Base-by-base conservation (phyloP, 2,329 filamentous ascomycete species). In the Rhinocladiella mackenziei region DNA sequence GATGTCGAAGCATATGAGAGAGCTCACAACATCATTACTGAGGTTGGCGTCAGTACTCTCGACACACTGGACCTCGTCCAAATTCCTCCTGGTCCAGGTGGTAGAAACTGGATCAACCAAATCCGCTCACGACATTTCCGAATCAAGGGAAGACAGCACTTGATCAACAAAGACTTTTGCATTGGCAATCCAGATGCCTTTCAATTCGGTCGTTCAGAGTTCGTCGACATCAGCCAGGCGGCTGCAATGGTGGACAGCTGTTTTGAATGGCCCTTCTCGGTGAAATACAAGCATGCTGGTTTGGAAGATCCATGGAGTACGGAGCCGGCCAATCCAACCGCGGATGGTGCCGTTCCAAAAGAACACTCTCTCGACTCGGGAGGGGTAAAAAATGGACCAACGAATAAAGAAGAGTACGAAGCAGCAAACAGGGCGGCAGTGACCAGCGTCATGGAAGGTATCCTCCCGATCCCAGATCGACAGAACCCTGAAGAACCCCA, bases 1-100 rank as follows among this genome's bases (percentile, higher is more conserved):
- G 92, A 98, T 57, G 70, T 92, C 22, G 92, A 98, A 64, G 81
- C 83, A 1, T 86, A 82, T 45, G 92, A 98, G 62, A 66, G 68
- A 15, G 71, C 77, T 32, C 76, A 80, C 9, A 69, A 73, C 23
- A 70, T 77, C 9, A 75, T 97, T 46, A 94, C 89, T 0, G 92
- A 98, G 63, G 74, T 98, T 28, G 92, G 92, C 1, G 72, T 98
- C 29, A 83, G 87, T 1, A 81, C 83, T 2, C 71, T 97, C 0
- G 89, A 97, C 61, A 89, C 84, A 1, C 62, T 67, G 14, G 73
- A 78, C 38, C 63, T 88, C 15, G 56, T 65, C 1, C 66, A 63
- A 5, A 50, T 80, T 1, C 58, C 77, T 0, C 84, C 86, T 2
- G 86, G 86, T 0, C 57, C 68, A 2, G 64, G 70, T 18, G 86